Evolutionary conservation across 2,329 filamentous ascomycete genomes (phyloP).

Genomic region (Bipolaris bicolor): DNA sequence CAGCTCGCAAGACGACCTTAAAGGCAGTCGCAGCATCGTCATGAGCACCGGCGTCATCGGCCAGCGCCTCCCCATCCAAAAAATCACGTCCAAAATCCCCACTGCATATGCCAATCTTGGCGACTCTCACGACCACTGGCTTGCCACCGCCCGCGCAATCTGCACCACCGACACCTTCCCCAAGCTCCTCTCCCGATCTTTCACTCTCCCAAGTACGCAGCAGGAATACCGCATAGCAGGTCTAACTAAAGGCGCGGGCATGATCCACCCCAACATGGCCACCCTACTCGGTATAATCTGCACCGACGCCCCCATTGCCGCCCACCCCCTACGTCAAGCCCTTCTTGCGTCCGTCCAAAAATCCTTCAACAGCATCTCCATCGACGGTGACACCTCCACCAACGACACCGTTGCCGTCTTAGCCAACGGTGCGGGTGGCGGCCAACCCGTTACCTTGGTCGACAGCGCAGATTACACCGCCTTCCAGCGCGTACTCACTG

Average conservation of each 20-base stretch:
- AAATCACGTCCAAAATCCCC: conserved; percentile 84
- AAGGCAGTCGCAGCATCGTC: conserved; percentile 74
- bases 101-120: conserved; percentile 74
- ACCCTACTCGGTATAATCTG: conserved; percentile 90
- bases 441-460: conserved; percentile 64
- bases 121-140: conserved; percentile 81
- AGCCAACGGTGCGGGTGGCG: conserved; percentile 92
- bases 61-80: conserved; percentile 87
- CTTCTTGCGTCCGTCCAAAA: conserved; percentile 77
- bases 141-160: conserved; percentile 85
- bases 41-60: conserved; percentile 99
- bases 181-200: conserved; percentile 85
- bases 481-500: conserved; percentile 73
- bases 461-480: conserved; percentile 68
- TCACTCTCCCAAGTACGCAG: conserved; percentile 81
- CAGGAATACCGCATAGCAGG: conserved; percentile 84
- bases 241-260: conserved; percentile 97
- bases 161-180: conserved; percentile 99
- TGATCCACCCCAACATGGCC: conserved; percentile 99
- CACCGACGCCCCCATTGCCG: conserved; percentile 83
- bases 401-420: conserved; percentile 95
- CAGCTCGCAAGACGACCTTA: conserved; percentile 49
- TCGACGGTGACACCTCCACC: conserved; percentile 96
- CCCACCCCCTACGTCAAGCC: conserved; percentile 69
- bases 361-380: conserved; percentile 95